These are phyloP conservation scores for Amanita molliuscula DNA, from an alignment of 768 basidiomycete genomes.

Conservation along the genomic window DNA sequence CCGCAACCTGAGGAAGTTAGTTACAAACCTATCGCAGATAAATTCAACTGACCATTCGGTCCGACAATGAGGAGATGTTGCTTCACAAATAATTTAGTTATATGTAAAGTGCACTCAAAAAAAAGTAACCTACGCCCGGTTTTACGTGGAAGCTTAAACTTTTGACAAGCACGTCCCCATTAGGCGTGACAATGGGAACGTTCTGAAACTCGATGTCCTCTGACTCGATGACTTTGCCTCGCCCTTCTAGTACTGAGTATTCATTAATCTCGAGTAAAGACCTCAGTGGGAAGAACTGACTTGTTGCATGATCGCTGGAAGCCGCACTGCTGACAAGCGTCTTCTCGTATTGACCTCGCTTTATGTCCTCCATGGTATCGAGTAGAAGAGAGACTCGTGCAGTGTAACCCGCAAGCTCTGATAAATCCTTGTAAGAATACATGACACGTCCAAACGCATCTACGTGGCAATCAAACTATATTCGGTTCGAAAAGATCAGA, in stretches of 20 bases:
- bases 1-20: constrained; percentile 49
- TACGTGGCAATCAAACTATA: constrained; percentile 12
- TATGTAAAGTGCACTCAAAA: background rate
- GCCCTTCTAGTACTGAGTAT: constrained; percentile 58
- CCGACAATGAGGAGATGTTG: constrained; percentile 91
- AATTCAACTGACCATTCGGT: constrained; percentile 59
- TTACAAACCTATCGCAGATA: background rate
- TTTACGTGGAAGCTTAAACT: constrained; percentile 84
- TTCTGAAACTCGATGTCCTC: constrained; percentile 88
- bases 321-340: constrained; percentile 68
- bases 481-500: background rate
- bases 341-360: constrained; percentile 80
- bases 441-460: constrained; percentile 95
- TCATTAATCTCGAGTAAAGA: background rate
- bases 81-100: constrained; percentile 25
- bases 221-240: constrained; percentile 72
- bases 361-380: constrained; percentile 85
- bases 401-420: constrained; percentile 94
- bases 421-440: constrained; percentile 96
- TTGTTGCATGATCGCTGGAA: constrained; percentile 63
- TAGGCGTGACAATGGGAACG: constrained; percentile 94
- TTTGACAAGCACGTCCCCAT: constrained; percentile 84
- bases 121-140: constrained; percentile 51
- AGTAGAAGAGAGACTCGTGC: constrained; percentile 81
- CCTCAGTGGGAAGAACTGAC: constrained; percentile 31